Evolutionary conservation across 441 rosid genomes (phyloP).

Genomic region (Populus hybrid): DNA sequence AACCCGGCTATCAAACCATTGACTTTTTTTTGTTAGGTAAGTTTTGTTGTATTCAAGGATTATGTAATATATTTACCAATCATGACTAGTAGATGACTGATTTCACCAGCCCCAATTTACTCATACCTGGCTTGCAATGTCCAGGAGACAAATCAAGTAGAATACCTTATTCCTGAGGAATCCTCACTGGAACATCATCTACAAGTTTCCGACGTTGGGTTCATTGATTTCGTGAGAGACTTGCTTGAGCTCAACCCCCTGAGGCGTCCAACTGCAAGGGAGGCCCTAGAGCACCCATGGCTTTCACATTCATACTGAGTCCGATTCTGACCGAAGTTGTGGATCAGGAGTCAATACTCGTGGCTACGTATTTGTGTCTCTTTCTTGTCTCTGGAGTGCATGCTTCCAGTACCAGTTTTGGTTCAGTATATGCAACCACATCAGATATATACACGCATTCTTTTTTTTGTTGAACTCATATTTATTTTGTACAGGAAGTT

Average conservation of each 20-base stretch:
- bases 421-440: constrained; percentile 14
- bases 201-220: constrained; percentile 50
- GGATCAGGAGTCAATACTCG: background rate
- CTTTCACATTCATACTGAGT: constrained; percentile 29
- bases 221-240: constrained; percentile 54
- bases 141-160: constrained; percentile 75
- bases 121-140: background rate
- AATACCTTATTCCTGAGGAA: constrained; percentile 69
- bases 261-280: constrained; percentile 70
- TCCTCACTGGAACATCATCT: constrained; percentile 64
- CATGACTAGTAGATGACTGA: background rate
- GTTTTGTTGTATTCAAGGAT: background rate
- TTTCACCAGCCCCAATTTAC: background rate
- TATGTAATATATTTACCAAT: background rate
- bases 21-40: too few species aligned
- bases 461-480: constrained; percentile 3
- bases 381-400: background rate
- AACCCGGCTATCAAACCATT: too few species aligned
- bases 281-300: constrained; percentile 88
- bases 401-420: constrained; percentile 28
- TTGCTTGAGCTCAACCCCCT: constrained; percentile 78
- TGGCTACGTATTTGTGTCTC: background rate
- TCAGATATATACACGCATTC: background rate
- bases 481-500: constrained; percentile 20
- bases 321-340: constrained; percentile 8